Evolutionary conservation across 805 yeast species (phyloP).

Genomic region (Candida sonorensis): DNA sequence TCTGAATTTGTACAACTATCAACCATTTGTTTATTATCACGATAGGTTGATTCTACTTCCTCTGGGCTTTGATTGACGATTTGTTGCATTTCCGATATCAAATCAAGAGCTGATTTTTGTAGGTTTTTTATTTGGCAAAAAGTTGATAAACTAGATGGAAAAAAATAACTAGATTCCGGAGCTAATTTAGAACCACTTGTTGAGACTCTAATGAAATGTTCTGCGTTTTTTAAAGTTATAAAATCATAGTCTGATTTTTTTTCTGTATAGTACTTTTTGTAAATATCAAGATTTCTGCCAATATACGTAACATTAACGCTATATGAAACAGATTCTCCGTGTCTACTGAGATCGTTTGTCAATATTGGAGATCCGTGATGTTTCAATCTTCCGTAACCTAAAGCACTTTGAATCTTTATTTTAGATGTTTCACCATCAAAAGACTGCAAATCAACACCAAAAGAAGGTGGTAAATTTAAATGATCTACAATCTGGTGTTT

Average conservation of each 20-base stretch:
- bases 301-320: slow-evolving; percentile 49
- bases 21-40: no score
- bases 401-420: slow-evolving; percentile 27
- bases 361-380: slow-evolving; percentile 46
- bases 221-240: slow-evolving; percentile 14
- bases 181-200: slow-evolving; percentile 1
- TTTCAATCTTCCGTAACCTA: slow-evolving; percentile 52
- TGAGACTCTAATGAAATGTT: slow-evolving; percentile 18
- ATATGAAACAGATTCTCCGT: slow-evolving; percentile 39
- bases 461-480: slow-evolving; percentile 33
- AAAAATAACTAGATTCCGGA: slow-evolving; percentile 4
- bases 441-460: slow-evolving; percentile 29
- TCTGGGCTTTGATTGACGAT: no score
- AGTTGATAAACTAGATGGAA: slow-evolving; percentile 6
- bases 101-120: slow-evolving; percentile 3
- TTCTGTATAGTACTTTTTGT: slow-evolving; percentile 15
- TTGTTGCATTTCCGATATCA: slow-evolving; percentile 5
- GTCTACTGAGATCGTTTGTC: slow-evolving; percentile 38
- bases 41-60: no score
- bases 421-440: slow-evolving; percentile 17
- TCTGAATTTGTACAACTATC: no score
- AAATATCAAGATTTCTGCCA: slow-evolving; percentile 32
- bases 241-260: slow-evolving; percentile 17
- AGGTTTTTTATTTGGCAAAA: slow-evolving; percentile 6
- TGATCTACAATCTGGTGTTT: slow-evolving; percentile 32